phyloP scores from a whole-genome alignment of 2,329 filamentous ascomycete species.

The Aspergillus hiratsukae region DNA sequence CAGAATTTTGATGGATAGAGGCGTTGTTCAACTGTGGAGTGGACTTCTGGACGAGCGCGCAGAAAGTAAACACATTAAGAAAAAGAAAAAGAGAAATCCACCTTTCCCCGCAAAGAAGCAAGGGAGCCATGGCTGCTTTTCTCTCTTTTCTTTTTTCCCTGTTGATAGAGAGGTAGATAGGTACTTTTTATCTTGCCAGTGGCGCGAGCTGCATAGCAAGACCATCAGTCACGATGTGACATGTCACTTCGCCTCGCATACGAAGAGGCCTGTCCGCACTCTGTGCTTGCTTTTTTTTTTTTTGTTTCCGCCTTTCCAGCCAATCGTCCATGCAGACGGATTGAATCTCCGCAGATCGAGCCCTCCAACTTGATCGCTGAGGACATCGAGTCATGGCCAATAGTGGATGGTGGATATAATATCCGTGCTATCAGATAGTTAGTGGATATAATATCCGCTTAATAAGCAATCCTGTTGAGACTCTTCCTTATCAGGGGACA shows the following conservation, averaged over 20 bases:
- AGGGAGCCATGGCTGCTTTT: constrained; percentile 2
- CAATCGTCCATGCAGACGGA: neutral
- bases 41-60: neutral
- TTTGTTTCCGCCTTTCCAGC: neutral
- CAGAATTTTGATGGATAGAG: neutral
- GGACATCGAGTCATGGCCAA: neutral
- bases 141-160: neutral
- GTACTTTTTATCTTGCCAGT: neutral
- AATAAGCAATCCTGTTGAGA: neutral
- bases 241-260: neutral
- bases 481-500: neutral
- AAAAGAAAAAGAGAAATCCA: constrained; percentile 5
- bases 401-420: neutral
- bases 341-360: neutral
- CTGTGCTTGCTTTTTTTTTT: neutral
- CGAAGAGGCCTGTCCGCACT: neutral
- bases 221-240: neutral
- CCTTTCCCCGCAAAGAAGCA: constrained; percentile 17
- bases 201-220: neutral
- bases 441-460: neutral
- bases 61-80: neutral
- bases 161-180: neutral
- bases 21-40: neutral
- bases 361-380: neutral
- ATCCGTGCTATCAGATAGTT: no score